These are phyloP conservation scores for Arachis monticola DNA, from an alignment of 331 rosid genomes.

Conservation along the genomic window DNA sequence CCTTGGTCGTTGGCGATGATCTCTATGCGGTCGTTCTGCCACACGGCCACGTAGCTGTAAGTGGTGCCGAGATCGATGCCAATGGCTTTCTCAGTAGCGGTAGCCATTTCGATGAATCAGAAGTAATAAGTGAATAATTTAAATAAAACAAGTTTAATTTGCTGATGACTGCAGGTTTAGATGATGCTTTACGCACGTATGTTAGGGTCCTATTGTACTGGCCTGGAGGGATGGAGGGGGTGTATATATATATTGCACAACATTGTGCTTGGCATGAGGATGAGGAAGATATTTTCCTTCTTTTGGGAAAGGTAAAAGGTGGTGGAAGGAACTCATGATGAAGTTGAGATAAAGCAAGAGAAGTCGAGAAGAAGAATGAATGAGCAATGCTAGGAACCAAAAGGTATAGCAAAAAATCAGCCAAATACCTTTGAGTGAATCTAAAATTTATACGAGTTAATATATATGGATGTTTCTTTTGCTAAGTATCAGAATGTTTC, in stretches of 20 bases:
- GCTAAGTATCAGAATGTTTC: too few species aligned
- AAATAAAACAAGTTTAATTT: too few species aligned
- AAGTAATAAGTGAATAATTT: too few species aligned
- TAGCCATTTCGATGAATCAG: neutral
- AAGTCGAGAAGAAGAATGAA: neutral
- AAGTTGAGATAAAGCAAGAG: neutral
- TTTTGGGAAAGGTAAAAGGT: neutral
- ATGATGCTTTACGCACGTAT: too few species aligned
- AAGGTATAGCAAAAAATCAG: too few species aligned
- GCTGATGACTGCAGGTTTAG: too few species aligned
- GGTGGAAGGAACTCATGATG: neutral
- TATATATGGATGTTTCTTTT: too few species aligned
- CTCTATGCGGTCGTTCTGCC: conserved; percentile 5
- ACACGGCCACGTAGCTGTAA: conserved; percentile 5
- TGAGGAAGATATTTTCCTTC: neutral
- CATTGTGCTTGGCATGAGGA: neutral
- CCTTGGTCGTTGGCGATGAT: conserved; percentile 13
- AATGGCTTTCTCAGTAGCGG: conserved; percentile 1
- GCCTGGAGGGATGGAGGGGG: neutral
- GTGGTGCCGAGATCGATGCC: conserved; percentile 15
- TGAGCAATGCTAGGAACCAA: neutral
- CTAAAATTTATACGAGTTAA: too few species aligned
- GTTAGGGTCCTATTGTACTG: neutral
- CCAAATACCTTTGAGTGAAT: too few species aligned
- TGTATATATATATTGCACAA: neutral